Percentiles rank a stretch among this genome's conserved stretches.
phyloP scores from a whole-genome alignment of 2,329 filamentous ascomycete genomes.

The Sporothrix sp. region DNA sequence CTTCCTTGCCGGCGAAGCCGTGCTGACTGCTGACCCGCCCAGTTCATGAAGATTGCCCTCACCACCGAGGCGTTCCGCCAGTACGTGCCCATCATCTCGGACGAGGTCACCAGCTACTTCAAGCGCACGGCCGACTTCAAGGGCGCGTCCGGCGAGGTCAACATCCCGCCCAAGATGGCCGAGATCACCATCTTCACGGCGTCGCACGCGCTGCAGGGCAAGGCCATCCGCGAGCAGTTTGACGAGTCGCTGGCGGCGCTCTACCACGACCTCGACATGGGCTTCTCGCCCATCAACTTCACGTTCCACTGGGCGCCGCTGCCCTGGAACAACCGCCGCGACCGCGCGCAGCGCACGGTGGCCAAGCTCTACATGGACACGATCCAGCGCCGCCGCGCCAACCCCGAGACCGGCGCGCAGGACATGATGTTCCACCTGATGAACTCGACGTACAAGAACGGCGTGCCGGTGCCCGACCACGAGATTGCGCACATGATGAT shows the following conservation, averaged over 20 bases:
- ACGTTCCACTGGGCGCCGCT: slow-evolving; percentile 70
- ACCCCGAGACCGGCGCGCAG: slow-evolving; percentile 35
- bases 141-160: slow-evolving; percentile 48
- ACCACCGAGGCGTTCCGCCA: slow-evolving; percentile 52
- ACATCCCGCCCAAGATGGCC: slow-evolving; percentile 58
- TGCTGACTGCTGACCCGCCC: no score
- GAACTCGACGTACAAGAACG: slow-evolving; percentile 66
- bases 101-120: slow-evolving; percentile 59
- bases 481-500: slow-evolving; percentile 84
- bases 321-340: slow-evolving; percentile 63
- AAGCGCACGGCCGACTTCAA: slow-evolving; percentile 46
- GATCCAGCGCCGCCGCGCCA: slow-evolving; percentile 51
- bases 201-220: slow-evolving; percentile 62
- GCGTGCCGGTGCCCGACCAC: slow-evolving; percentile 56
- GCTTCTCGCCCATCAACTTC: slow-evolving; percentile 75
- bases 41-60: no score
- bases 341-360: slow-evolving; percentile 65
- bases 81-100: slow-evolving; percentile 63
- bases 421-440: slow-evolving; percentile 79
- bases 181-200: slow-evolving; percentile 79
- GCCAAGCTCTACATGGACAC: slow-evolving; percentile 65
- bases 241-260: slow-evolving; percentile 63
- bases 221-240: slow-evolving; percentile 63
- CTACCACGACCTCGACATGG: slow-evolving; percentile 72
- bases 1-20: background rate